Base-by-base conservation (phyloP, 228 moss, liverwort and hornwort species). In the Sphagnum fallax region DNA sequence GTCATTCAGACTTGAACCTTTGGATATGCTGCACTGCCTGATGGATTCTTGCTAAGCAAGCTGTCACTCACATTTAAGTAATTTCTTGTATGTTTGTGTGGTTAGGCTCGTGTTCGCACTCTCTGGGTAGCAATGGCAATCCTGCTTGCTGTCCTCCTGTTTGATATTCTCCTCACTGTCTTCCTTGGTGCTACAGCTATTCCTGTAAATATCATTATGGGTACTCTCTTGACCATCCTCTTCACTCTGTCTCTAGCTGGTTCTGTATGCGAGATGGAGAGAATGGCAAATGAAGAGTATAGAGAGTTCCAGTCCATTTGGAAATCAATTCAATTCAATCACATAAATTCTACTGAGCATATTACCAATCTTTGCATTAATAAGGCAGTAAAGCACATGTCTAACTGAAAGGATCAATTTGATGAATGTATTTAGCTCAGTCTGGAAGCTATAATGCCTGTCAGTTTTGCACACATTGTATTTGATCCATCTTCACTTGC, bases 11-110 rank as follows among this genome's bases (percentile, higher is more conserved):
- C 90, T 68, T 82, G 89, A 52, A 84, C 90, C 73, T 87, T 92
- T 81, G 95, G 90, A 78, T 92, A 90, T 86, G 92, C 87, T 79
- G 95, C 90, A 69, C 92, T 92, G 95, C 92, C 92, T 15, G 90
- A 90, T 71, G 92, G 92, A 67, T 95, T 95, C 83, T 80, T 95
- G 75, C 92, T 92, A 67, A 92, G 95, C 90, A 89, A 87, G 95
- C 71, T 75, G 67, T 5, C 12, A 72, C 6, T 48, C 69, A 51
- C 77, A 32, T 11, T 67, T 59, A 79, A 75, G 70, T 77, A 71
- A 86, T 68, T 74, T 67, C 59, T 84, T 83, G 75, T 69, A 64
- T 76, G 71, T 82, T 71, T 69, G 79, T 82, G 73, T 84, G 84
- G 61, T 76, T 91, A 94, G 94, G 91, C 69, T 82, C 91, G 89